phyloP scores from a whole-genome alignment of 768 basidiomycete genomes.

The Nidula microcarpa region DNA sequence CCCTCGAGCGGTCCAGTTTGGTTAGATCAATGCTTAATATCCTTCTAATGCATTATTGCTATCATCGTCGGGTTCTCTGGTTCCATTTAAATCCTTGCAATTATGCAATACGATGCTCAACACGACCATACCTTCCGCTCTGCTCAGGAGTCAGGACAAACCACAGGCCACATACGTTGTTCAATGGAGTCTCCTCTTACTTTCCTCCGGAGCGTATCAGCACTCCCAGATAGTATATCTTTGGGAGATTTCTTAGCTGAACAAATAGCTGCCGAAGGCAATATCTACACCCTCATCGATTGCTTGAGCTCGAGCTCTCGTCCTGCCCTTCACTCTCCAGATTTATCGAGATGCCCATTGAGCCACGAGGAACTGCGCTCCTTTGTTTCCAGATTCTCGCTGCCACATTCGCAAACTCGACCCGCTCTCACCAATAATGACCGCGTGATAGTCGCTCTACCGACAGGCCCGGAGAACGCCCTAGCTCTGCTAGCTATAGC shows the following conservation, averaged over 20 bases:
- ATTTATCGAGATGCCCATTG: conserved; percentile 29
- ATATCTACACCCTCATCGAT: conserved; percentile 32
- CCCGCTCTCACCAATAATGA: conserved; percentile 35
- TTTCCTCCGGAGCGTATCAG: conserved; percentile 20
- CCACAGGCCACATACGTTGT: neutral
- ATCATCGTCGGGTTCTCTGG: too few species aligned
- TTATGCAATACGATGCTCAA: too few species aligned
- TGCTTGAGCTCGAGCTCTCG: conserved; percentile 28
- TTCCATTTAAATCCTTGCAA: too few species aligned
- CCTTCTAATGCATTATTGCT: too few species aligned
- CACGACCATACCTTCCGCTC: too few species aligned
- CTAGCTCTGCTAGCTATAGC: conserved; percentile 40
- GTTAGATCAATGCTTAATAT: too few species aligned
- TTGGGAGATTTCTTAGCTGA: conserved; percentile 35
- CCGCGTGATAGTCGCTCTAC: conserved; percentile 41
- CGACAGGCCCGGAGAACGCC: conserved; percentile 43
- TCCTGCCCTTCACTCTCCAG: conserved; percentile 37
- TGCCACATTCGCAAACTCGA: conserved; percentile 28
- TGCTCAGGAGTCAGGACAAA: too few species aligned
- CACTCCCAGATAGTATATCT: conserved; percentile 19
- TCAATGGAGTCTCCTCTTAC: conserved; percentile 28
- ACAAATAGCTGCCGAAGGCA: conserved; percentile 21
- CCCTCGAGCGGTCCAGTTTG: too few species aligned
- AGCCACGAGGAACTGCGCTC: conserved; percentile 28
- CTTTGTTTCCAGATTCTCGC: conserved; percentile 34